Evolutionary conservation across 2,329 filamentous ascomycete species (phyloP), one percentile per base, ranked within the genome.

Genomic region (Hortaea werneckii): DNA sequence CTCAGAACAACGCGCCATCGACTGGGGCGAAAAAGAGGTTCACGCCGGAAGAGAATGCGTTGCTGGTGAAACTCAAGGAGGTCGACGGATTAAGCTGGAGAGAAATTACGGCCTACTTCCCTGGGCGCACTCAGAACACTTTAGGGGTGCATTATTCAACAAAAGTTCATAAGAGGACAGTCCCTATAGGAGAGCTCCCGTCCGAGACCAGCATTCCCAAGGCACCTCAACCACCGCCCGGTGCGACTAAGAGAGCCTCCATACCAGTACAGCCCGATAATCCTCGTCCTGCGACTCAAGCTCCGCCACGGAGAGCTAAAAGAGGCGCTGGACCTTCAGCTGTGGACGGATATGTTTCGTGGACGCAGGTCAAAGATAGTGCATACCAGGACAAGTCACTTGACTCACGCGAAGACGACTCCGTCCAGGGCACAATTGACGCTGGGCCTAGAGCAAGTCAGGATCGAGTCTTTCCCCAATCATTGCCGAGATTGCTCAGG

Each of bases 1-100:
- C 40, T 43, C 20, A n/a, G 9, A 28, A 35, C 12, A 10, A 8
- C 9, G 29, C 34, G 34, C 30, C 32, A 11, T n/a, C 13, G 12
- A 27, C 43, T 12, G 29, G 37, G 10, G 32, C 32, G n/a, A 26
- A 35, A 3, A 29, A 12, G 13, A 10, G 37, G 11, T 66, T 59
- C 32, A 55, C 54, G 3, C 32, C 38, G 4, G 56, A 63, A 30
- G 63, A 66, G 41, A 55, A 62, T 29, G 44, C 43, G 1, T 50
- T 66, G 6, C 52, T 73, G 0, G 63, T 67, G 5, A 64, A 64
- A 32, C 44, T 72, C 4, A 71, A 66, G 41, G 67, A 70, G 44
- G 64, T 66, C 0, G 63, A 67, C 32, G 52, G 54, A 5, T 48
- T 60, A 3, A 47, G 48, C 6, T 72, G 68, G 67, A 44, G 53